These are phyloP conservation scores for Ormosia emarginata DNA, from an alignment of 306 rosid genomes.

Conservation along the genomic window DNA sequence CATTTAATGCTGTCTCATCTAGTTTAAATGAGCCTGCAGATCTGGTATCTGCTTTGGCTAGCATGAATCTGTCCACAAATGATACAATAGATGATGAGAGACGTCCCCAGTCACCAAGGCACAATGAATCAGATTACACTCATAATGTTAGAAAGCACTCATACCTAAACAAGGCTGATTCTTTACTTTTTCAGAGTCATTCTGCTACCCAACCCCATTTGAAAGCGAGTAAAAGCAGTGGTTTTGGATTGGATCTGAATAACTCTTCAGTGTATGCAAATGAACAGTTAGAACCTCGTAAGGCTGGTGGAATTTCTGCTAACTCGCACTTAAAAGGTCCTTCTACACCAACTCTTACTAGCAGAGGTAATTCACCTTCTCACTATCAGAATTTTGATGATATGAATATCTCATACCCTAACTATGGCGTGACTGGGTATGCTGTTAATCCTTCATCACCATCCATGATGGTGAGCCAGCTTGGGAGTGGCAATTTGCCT, in stretches of 20 bases:
- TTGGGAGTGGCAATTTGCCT: slow-evolving; percentile 65
- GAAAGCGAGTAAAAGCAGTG: slow-evolving; percentile 49
- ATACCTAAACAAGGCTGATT: slow-evolving; percentile 63
- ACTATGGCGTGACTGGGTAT: slow-evolving; percentile 67
- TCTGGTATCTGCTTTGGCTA: slow-evolving; percentile 70
- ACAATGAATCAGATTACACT: slow-evolving; percentile 31
- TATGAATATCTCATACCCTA: slow-evolving; percentile 45
- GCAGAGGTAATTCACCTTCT: slow-evolving; percentile 56
- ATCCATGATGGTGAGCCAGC: slow-evolving; percentile 67
- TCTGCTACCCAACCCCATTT: slow-evolving; percentile 37
- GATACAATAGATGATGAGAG: slow-evolving; percentile 52
- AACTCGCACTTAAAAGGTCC: slow-evolving; percentile 62
- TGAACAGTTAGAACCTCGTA: slow-evolving; percentile 49
- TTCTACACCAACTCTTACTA: slow-evolving; percentile 45
- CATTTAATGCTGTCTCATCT: slow-evolving; percentile 57
- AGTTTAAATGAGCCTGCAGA: slow-evolving; percentile 60
- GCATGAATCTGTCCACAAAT: slow-evolving; percentile 70
- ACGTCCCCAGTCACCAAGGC: slow-evolving; percentile 48
- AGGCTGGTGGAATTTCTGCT: slow-evolving; percentile 41
- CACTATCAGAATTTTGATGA: slow-evolving; percentile 72
- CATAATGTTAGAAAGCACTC: slow-evolving; percentile 38
- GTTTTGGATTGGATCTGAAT: slow-evolving; percentile 42
- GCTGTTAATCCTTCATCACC: slow-evolving; percentile 64
- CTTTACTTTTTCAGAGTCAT: slow-evolving; percentile 39
- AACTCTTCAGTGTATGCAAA: slow-evolving; percentile 37